A percentile compares a stretch with the other conserved stretches of the same genome.
phyloP scores from a whole-genome alignment of 129 eudicot genomes.

The Smallanthus sonchifolius region DNA sequence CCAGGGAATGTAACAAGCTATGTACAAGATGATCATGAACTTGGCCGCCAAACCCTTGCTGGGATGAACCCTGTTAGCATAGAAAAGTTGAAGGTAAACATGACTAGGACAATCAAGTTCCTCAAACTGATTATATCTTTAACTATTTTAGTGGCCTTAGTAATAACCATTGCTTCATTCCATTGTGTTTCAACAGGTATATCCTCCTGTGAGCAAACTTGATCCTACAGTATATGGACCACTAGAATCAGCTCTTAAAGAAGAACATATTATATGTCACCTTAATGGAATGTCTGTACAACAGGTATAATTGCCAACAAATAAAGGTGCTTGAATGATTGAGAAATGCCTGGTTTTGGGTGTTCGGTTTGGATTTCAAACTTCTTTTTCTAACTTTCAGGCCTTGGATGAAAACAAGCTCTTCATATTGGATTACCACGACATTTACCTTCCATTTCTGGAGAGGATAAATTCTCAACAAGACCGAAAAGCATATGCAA shows the following conservation, averaged over 20 bases:
- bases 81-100: constrained; percentile 37
- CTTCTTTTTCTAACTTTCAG: constrained; percentile 16
- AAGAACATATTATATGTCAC: constrained; percentile 60
- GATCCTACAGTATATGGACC: constrained; percentile 70
- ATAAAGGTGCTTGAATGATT: neutral
- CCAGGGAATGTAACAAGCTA: constrained; percentile 53
- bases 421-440: constrained; percentile 69
- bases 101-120: neutral
- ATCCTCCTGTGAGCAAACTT: constrained; percentile 76
- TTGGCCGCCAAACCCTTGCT: constrained; percentile 82
- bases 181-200: constrained; percentile 25
- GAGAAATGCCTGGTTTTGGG: no score
- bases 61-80: constrained; percentile 73
- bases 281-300: constrained; percentile 75
- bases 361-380: neutral
- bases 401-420: constrained; percentile 73
- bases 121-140: no score
- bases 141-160: no score
- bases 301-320: constrained; percentile 41
- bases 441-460: constrained; percentile 66
- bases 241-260: constrained; percentile 60
- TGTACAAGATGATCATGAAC: constrained; percentile 70
- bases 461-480: constrained; percentile 65
- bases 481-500: constrained; percentile 80
- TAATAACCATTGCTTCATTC: no score